Conservation (phyloP, 208 protist species). For the Leishmania amazonensis region DNA sequence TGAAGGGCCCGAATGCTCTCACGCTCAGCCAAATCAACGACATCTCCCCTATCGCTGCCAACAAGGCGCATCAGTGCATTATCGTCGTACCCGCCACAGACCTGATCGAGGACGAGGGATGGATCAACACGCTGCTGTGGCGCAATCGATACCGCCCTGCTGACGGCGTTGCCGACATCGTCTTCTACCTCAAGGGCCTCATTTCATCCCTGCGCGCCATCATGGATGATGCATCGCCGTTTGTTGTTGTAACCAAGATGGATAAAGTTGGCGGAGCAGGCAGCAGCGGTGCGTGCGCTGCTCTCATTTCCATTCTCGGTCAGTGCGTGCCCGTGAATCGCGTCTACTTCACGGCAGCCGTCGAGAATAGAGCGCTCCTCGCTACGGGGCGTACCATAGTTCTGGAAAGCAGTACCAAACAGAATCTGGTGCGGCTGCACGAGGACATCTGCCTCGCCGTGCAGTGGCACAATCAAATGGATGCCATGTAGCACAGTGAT, state of each 20-base stretch:
- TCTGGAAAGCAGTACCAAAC: slow-evolving; percentile 55
- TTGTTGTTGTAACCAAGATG: slow-evolving; percentile 84
- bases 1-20: slow-evolving; percentile 46
- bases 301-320: slow-evolving; percentile 44
- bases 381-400: slow-evolving; percentile 28
- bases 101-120: slow-evolving; percentile 72
- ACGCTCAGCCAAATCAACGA: slow-evolving; percentile 38
- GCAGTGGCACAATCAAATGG: slow-evolving; percentile 53
- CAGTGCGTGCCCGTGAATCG: slow-evolving; percentile 77
- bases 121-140: slow-evolving; percentile 55
- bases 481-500: slow-evolving; percentile 24
- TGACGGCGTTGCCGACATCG: slow-evolving; percentile 43
- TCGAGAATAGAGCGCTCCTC: slow-evolving; percentile 41
- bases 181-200: slow-evolving; percentile 59
- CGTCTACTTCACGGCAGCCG: slow-evolving; percentile 73
- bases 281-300: slow-evolving; percentile 35
- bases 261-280: slow-evolving; percentile 74
- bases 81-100: slow-evolving; percentile 76
- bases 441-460: slow-evolving; percentile 68
- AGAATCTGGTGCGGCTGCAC: slow-evolving; percentile 61
- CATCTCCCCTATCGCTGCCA: slow-evolving; percentile 45
- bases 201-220: slow-evolving; percentile 47
- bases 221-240: slow-evolving; percentile 62
- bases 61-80: slow-evolving; percentile 73
- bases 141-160: slow-evolving; percentile 48